These are phyloP conservation scores for Rhodocollybia butyracea DNA, from an alignment of 768 basidiomycete genomes.

Conservation along the genomic window DNA sequence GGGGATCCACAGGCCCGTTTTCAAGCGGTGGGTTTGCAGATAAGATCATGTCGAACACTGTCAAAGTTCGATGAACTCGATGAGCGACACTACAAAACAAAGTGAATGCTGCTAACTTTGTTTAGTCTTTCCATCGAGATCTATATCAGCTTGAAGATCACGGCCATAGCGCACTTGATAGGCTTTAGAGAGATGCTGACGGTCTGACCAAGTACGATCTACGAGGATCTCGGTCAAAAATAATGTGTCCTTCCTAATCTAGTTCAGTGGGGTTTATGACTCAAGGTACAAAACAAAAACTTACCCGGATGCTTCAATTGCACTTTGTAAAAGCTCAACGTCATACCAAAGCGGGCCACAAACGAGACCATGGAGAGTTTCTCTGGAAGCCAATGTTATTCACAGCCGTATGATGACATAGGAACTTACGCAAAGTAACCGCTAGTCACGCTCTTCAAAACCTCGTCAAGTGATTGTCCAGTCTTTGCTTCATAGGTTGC, in stretches of 20 bases:
- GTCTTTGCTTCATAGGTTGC: conserved; percentile 1
- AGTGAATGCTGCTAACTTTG: conserved; percentile 2
- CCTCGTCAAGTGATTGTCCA: background rate
- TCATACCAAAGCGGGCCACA: conserved; percentile 7
- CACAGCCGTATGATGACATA: no score
- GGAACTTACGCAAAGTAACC: conserved; percentile 4
- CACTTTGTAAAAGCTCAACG: conserved; percentile 3
- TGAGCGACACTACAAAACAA: background rate
- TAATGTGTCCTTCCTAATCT: conserved; percentile 1
- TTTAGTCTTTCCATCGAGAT: conserved; percentile 11
- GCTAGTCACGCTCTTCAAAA: conserved; percentile 5
- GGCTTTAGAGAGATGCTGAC: background rate
- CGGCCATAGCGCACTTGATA: conserved; percentile 5
- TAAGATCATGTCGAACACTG: conserved; percentile 32
- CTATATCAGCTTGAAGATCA: conserved; percentile 10
- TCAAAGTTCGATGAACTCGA: background rate
- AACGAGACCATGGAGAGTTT: background rate
- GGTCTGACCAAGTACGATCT: conserved; percentile 9
- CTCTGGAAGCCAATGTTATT: background rate
- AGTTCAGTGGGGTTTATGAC: background rate
- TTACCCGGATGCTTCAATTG: conserved; percentile 4
- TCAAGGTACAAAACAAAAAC: no score
- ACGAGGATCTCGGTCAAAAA: conserved; percentile 10
- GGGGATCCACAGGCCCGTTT: conserved; percentile 25
- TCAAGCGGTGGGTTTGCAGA: conserved; percentile 28